Conservation (phyloP, 2,329 filamentous ascomycete species). For the Pseudonectria foliicola region DNA sequence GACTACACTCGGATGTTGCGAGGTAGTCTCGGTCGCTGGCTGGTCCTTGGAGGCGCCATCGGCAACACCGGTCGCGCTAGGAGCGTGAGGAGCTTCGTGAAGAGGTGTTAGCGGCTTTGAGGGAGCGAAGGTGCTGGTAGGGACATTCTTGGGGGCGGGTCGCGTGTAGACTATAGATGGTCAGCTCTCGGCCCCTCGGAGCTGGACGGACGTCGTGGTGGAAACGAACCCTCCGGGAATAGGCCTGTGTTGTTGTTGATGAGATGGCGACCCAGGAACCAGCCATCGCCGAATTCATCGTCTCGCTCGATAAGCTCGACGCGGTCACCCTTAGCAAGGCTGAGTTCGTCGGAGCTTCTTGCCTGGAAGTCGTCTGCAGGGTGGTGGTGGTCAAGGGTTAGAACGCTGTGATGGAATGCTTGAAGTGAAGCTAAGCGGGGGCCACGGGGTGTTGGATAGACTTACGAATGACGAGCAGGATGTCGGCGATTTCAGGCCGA, state of each 20-base stretch:
- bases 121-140: constrained; percentile 22
- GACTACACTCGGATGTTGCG: constrained; percentile 21
- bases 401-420: constrained; percentile 4
- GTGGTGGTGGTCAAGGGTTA: constrained; percentile 9
- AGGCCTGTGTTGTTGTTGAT: constrained; percentile 68
- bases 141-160: constrained; percentile 42
- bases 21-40: constrained; percentile 21
- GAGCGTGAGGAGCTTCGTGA: constrained; percentile 24
- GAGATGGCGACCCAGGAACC: constrained; percentile 72
- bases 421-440: constrained; percentile 2
- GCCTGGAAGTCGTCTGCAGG: constrained; percentile 82
- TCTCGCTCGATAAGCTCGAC: constrained; percentile 79
- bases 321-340: constrained; percentile 73
- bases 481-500: constrained; percentile 57
- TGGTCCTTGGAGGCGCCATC: constrained; percentile 22
- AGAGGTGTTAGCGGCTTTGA: constrained; percentile 25
- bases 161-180: constrained; percentile 51
- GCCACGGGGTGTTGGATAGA: constrained; percentile 10
- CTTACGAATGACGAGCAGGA: constrained; percentile 66
- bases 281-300: constrained; percentile 83
- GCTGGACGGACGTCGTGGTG: constrained; percentile 2
- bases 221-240: constrained; percentile 68
- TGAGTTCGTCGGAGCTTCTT: constrained; percentile 88
- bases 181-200: constrained; percentile 15
- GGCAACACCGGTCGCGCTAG: constrained; percentile 11